phyloP scores from a whole-genome alignment of 2,329 filamentous ascomycete genomes.

The Coniochaeta ligniaria region DNA sequence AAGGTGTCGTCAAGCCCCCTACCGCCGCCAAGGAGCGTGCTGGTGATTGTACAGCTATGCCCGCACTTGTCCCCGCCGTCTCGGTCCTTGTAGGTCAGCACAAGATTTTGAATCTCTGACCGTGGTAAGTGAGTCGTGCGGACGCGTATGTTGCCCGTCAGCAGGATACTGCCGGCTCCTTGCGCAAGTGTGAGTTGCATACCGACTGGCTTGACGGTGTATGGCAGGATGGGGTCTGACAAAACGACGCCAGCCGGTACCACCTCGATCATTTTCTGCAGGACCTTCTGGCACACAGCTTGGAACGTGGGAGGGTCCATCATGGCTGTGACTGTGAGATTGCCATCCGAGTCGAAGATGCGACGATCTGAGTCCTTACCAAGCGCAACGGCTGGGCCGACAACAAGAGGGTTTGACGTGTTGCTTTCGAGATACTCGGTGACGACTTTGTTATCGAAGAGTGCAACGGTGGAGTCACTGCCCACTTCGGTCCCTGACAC shows the following conservation, averaged over 20 bases:
- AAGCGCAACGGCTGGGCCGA: constrained; percentile 37
- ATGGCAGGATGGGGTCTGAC: constrained; percentile 44
- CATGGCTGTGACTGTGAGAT: constrained; percentile 45
- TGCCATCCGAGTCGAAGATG: constrained; percentile 48
- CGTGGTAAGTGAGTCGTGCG: constrained; percentile 40
- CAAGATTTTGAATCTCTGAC: constrained; percentile 36
- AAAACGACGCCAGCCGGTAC: constrained; percentile 45
- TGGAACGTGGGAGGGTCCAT: constrained; percentile 35
- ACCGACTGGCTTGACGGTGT: constrained; percentile 51
- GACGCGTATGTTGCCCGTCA: constrained; percentile 51
- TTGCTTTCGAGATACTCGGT: constrained; percentile 48
- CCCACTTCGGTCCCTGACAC: constrained; percentile 26
- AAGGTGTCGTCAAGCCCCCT: constrained; percentile 56
- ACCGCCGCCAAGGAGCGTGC: constrained; percentile 37
- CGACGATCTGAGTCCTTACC: constrained; percentile 46
- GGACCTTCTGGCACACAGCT: constrained; percentile 39
- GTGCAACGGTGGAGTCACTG: constrained; percentile 36
- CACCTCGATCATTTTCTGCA: constrained; percentile 54
- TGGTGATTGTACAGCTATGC: constrained; percentile 32
- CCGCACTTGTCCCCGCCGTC: constrained; percentile 38
- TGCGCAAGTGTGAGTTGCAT: constrained; percentile 46
- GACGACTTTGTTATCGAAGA: constrained; percentile 47
- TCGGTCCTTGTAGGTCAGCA: constrained; percentile 49
- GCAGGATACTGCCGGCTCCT: constrained; percentile 37
- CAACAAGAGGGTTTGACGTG: constrained; percentile 47